phyloP scores from a whole-genome alignment of 1,139 yeast genomes.

The Kodamaea derodonti region DNA sequence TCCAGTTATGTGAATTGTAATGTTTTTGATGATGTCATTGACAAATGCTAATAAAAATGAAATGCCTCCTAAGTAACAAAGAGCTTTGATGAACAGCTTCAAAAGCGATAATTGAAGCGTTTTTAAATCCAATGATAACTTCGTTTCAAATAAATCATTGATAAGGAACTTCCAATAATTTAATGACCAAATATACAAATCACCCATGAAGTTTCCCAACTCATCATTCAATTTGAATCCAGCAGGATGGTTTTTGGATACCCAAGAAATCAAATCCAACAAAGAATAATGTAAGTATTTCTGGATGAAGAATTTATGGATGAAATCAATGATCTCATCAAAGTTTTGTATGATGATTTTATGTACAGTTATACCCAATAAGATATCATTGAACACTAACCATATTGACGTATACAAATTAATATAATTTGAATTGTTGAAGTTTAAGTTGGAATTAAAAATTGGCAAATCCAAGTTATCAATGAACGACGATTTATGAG shows the following conservation, averaged over 20 bases:
- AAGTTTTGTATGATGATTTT: conserved; percentile 46
- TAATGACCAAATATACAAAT: conserved; percentile 80
- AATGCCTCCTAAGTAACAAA: conserved; percentile 55
- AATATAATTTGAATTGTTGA: conserved; percentile 70
- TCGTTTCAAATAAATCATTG: conserved; percentile 11
- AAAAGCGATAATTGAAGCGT: conserved; percentile 3
- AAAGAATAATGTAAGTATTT: conserved; percentile 32
- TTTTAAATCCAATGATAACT: conserved; percentile 4
- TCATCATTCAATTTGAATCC: conserved; percentile 91
- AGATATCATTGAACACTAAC: conserved; percentile 78
- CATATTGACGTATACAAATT: conserved; percentile 84
- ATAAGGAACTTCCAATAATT: conserved; percentile 53
- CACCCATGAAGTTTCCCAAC: conserved; percentile 81
- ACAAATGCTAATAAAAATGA: conserved; percentile 65
- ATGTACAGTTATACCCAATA: conserved; percentile 66
- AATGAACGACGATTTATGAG: neutral
- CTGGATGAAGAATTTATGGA: conserved; percentile 36
- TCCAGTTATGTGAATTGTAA: conserved; percentile 70
- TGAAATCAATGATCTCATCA: conserved; percentile 23
- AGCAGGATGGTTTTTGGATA: conserved; percentile 81
- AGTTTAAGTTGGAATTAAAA: conserved; percentile 36
- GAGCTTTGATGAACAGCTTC: conserved; percentile 12
- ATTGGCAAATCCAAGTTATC: conserved; percentile 29
- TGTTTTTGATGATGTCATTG: conserved; percentile 59
- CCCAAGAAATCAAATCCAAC: conserved; percentile 57